These are phyloP conservation scores for Boletellus dicymbophilus DNA, from an alignment of 1,284 basidiomycete genomes.

Conservation along the genomic window DNA sequence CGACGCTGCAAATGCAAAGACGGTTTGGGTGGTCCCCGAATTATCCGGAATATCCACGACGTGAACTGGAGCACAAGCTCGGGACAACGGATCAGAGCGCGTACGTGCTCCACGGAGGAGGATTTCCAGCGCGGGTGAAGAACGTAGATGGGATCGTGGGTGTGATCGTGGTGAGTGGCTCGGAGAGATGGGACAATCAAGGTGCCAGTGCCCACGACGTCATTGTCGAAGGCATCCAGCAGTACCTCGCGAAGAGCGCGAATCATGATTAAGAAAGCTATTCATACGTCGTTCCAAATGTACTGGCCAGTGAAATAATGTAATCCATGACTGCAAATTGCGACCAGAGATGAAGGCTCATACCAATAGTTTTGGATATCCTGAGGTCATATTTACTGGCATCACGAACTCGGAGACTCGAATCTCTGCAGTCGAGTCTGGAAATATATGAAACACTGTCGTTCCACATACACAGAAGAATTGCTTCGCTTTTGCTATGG, in stretches of 20 bases:
- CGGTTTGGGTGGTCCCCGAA: background rate
- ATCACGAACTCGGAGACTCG: too few species aligned
- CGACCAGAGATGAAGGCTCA: too few species aligned
- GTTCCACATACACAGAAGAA: too few species aligned
- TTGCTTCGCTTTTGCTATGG: too few species aligned
- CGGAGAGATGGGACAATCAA: slow-evolving; percentile 36
- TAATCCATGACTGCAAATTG: too few species aligned
- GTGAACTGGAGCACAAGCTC: slow-evolving; percentile 7
- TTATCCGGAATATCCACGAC: background rate
- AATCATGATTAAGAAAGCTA: too few species aligned
- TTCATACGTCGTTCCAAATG: too few species aligned
- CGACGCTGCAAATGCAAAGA: slow-evolving; percentile 25
- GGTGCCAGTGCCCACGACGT: slow-evolving; percentile 34
- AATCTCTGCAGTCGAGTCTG: too few species aligned
- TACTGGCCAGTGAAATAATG: too few species aligned
- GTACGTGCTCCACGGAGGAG: slow-evolving; percentile 37
- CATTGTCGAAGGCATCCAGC: slow-evolving; percentile 34
- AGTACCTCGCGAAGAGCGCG: slow-evolving; percentile 23
- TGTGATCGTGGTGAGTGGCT: slow-evolving; percentile 37
- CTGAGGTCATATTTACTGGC: too few species aligned
- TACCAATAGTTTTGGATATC: too few species aligned
- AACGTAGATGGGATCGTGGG: slow-evolving; percentile 37
- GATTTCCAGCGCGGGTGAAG: slow-evolving; percentile 36
- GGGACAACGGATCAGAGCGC: slow-evolving; percentile 20
- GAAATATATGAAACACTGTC: too few species aligned